A percentile compares a stretch with the other conserved stretches of the same genome.
These are phyloP conservation scores for Fusarium ramigenum DNA, from an alignment of 2,329 filamentous ascomycete species.

Conservation along the genomic window DNA sequence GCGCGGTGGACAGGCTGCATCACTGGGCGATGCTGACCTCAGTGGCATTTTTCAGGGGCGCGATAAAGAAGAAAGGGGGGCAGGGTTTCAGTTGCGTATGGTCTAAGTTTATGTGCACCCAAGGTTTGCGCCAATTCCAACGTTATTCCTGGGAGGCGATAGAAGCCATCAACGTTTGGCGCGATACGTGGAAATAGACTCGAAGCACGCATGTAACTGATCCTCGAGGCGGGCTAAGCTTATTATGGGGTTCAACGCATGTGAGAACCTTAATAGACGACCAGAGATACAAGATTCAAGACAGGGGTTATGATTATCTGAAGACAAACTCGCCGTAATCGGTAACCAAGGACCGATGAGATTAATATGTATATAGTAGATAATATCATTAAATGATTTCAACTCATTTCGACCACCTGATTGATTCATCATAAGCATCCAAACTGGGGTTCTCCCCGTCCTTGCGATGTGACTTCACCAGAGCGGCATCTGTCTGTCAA, in stretches of 20 bases:
- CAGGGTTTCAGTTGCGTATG: constrained; percentile 73
- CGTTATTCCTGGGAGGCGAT: background rate
- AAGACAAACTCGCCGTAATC: constrained; percentile 3
- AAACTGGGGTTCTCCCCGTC: constrained; percentile 17
- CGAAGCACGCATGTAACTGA: background rate
- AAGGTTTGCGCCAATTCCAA: background rate
- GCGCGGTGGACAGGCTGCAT: constrained; percentile 70
- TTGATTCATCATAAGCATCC: constrained; percentile 38
- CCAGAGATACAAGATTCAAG: background rate
- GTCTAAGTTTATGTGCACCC: constrained; percentile 41
- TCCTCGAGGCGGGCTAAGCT: background rate
- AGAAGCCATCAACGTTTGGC: background rate
- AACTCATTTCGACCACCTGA: constrained; percentile 28
- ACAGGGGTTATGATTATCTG: background rate
- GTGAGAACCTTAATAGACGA: background rate
- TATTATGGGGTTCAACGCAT: background rate
- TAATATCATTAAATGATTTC: constrained; percentile 37
- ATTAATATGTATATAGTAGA: constrained; percentile 40
- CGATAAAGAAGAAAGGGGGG: constrained; percentile 71
- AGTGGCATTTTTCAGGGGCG: constrained; percentile 75
- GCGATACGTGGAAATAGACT: background rate
- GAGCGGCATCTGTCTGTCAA: constrained; percentile 27
- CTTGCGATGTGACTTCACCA: constrained; percentile 17
- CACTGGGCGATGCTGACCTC: constrained; percentile 69
- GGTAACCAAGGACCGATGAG: constrained; percentile 18